A percentile compares a stretch with the other conserved stretches of the same genome.
Conservation (phyloP, 305 asterid species). For the Fraxinus floribunda region DNA sequence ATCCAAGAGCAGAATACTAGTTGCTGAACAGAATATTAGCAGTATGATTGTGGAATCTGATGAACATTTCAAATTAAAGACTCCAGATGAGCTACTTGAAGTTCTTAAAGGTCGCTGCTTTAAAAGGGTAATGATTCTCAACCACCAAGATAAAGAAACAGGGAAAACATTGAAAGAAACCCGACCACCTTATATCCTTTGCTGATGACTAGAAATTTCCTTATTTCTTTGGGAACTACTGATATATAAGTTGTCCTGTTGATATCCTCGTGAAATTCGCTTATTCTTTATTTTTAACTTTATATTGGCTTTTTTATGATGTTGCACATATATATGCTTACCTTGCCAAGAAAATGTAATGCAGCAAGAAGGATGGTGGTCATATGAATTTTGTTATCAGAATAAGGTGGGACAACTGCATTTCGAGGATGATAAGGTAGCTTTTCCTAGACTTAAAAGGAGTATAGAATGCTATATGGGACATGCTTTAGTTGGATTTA, state of each 20-base stretch:
- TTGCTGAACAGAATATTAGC: constrained; percentile 73
- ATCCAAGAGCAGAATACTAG: constrained; percentile 68
- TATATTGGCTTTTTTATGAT: constrained; percentile 21
- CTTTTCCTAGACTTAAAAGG: constrained; percentile 15
- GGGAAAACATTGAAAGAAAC: constrained; percentile 1
- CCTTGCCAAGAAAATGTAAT: constrained; percentile 28
- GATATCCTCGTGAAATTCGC: constrained; percentile 4
- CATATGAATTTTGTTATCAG: constrained; percentile 91
- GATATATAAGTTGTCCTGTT: neutral
- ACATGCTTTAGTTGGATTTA: constrained; percentile 7
- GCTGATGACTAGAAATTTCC: neutral
- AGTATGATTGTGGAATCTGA: constrained; percentile 88
- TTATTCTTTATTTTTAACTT: neutral
- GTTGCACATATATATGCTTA: constrained; percentile 14
- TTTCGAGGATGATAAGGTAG: constrained; percentile 89
- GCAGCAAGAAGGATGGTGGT: constrained; percentile 99
- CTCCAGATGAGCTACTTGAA: constrained; percentile 96
- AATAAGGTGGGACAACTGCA: constrained; percentile 78
- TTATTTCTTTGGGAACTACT: constrained; percentile 2
- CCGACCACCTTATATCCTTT: neutral
- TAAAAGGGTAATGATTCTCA: constrained; percentile 57
- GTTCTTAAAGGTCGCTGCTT: constrained; percentile 80
- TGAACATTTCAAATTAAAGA: constrained; percentile 67
- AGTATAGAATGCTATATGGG: neutral
- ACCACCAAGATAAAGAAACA: constrained; percentile 1